These are phyloP conservation scores for Carex sylvatica DNA, from an alignment of 202 grass and related monocot genomes.

Conservation along the genomic window DNA sequence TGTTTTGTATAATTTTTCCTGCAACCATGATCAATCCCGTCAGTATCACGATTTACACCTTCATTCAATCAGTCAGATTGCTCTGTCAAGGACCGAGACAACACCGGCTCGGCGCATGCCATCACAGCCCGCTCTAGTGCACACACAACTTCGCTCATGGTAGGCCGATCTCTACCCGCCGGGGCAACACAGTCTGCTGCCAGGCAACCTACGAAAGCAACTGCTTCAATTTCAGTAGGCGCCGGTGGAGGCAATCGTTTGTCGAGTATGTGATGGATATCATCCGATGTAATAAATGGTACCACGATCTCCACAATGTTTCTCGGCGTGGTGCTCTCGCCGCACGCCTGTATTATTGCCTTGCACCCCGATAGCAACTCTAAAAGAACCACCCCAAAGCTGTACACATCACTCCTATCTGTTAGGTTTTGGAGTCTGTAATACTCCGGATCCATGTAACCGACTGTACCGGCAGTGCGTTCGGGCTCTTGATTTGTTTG, in stretches of 20 bases:
- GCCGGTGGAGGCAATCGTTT: constrained; percentile 59
- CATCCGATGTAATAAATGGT: constrained; percentile 58
- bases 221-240: constrained; percentile 85
- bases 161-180: constrained; percentile 44
- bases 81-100: constrained; percentile 60
- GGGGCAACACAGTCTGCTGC: constrained; percentile 62
- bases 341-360: constrained; percentile 42
- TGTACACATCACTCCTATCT: constrained; percentile 62
- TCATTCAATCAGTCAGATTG: constrained; percentile 33
- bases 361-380: constrained; percentile 71
- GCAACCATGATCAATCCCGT: background rate
- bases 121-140: constrained; percentile 60
- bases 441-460: constrained; percentile 98
- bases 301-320: constrained; percentile 73
- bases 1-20: background rate
- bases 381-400: constrained; percentile 37
- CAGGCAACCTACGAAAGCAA: constrained; percentile 66
- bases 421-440: constrained; percentile 79
- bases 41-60: background rate
- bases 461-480: constrained; percentile 67
- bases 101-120: constrained; percentile 32
- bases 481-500: constrained; percentile 30
- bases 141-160: constrained; percentile 81
- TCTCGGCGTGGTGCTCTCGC: constrained; percentile 64
- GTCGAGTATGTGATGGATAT: constrained; percentile 69